Evolutionary conservation across 768 basidiomycete genomes (phyloP).

Genomic region (Tulasnella sp.): DNA sequence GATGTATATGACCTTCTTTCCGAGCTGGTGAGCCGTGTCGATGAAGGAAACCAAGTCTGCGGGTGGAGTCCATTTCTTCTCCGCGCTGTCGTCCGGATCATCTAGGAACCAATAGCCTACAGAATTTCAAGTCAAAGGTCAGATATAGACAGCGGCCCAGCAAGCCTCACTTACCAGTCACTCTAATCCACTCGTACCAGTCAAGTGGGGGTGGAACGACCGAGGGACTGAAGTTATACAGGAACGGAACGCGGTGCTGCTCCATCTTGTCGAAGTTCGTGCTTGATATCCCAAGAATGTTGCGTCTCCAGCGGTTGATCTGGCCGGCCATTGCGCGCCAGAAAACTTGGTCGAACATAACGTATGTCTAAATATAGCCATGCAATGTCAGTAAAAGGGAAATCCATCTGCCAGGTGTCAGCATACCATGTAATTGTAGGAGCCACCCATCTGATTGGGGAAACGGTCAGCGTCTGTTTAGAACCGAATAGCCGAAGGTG

Average conservation of each 20-base stretch:
- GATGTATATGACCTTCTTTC: constrained; percentile 94
- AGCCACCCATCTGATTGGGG: constrained; percentile 77
- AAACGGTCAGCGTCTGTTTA: constrained; percentile 35
- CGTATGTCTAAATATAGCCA: constrained; percentile 66
- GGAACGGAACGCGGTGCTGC: constrained; percentile 94
- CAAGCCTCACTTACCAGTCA: constrained; percentile 62
- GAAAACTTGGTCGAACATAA: constrained; percentile 97
- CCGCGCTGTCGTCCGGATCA: constrained; percentile 83
- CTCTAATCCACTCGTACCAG: constrained; percentile 98
- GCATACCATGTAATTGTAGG: constrained; percentile 96
- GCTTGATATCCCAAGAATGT: constrained; percentile 70
- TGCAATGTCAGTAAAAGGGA: background rate
- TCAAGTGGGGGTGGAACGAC: constrained; percentile 92
- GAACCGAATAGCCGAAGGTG: constrained; percentile 22
- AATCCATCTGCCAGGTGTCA: background rate
- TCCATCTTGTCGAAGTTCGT: constrained; percentile 96
- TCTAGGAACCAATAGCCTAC: constrained; percentile 97
- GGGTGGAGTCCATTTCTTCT: constrained; percentile 85
- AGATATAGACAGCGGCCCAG: constrained; percentile 34
- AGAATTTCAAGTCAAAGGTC: constrained; percentile 24
- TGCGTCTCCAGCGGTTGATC: constrained; percentile 90
- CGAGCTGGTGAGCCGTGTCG: constrained; percentile 66
- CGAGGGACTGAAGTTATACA: constrained; percentile 94
- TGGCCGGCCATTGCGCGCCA: constrained; percentile 95
- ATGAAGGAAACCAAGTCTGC: constrained; percentile 80